Percentiles rank a stretch among this genome's conserved stretches.
These are phyloP conservation scores for Eutypella sp. DNA, from an alignment of 2,329 filamentous ascomycete genomes.

Conservation along the genomic window DNA sequence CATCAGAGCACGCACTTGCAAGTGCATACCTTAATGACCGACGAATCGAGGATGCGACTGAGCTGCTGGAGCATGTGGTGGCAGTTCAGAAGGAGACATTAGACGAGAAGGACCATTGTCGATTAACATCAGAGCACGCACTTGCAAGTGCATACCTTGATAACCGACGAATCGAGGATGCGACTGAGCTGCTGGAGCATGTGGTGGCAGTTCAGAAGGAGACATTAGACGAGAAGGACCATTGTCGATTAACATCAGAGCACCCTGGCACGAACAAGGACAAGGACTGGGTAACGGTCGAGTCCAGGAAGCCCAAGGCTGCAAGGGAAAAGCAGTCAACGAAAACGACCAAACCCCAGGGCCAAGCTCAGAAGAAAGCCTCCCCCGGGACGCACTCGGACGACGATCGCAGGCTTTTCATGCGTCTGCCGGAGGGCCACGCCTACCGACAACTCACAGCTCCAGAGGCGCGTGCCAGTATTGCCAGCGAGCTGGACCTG, in stretches of 20 bases:
- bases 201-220: constrained; percentile 11
- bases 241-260: constrained; percentile 7
- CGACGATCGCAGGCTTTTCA: too few species aligned
- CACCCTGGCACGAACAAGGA: background rate
- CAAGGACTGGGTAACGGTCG: background rate
- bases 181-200: constrained; percentile 19
- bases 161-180: constrained; percentile 13
- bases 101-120: constrained; percentile 1
- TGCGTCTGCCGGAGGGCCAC: too few species aligned
- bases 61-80: constrained; percentile 5
- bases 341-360: too few species aligned
- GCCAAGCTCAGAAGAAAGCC: too few species aligned
- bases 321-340: too few species aligned
- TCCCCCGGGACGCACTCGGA: too few species aligned
- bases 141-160: constrained; percentile 19
- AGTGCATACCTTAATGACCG: background rate
- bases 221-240: constrained; percentile 6
- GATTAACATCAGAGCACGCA: constrained; percentile 6
- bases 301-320: background rate
- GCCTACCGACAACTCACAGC: too few species aligned
- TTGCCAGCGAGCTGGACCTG: too few species aligned
- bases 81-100: background rate
- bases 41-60: constrained; percentile 8
- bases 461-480: too few species aligned
- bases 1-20: background rate